Evolutionary conservation across 129 eudicot genomes (phyloP).

Genomic region (Centrapalus pauciflorus): DNA sequence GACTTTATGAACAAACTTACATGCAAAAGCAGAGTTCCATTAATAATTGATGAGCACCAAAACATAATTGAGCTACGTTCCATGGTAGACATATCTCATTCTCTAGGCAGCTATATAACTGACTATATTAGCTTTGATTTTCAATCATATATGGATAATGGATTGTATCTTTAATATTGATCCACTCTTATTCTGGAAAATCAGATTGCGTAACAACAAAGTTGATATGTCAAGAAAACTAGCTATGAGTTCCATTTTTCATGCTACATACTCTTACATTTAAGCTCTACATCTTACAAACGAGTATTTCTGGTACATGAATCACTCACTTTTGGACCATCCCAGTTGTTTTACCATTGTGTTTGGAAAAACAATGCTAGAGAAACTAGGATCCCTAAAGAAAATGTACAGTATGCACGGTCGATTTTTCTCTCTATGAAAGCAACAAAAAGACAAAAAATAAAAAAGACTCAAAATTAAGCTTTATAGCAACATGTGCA

Average conservation of each 20-base stretch:
- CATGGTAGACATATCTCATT: background rate
- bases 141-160: background rate
- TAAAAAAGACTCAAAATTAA: background rate
- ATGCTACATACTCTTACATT: background rate
- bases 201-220: background rate
- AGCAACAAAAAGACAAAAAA: background rate
- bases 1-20: background rate
- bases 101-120: too few relatives aligned
- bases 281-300: background rate
- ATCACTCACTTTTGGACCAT: background rate
- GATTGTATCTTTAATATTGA: too few relatives aligned
- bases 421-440: background rate
- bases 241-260: background rate
- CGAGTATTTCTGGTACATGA: background rate
- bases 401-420: background rate
- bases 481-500: background rate
- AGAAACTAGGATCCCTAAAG: background rate
- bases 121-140: background rate
- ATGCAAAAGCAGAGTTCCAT: background rate
- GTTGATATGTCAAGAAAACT: background rate
- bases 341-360: too few relatives aligned
- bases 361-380: background rate
- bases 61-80: background rate
- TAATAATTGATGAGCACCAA: background rate
- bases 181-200: background rate